Base-by-base conservation (phyloP, 441 rosid genomes). In the Gossypium armourianum region DNA sequence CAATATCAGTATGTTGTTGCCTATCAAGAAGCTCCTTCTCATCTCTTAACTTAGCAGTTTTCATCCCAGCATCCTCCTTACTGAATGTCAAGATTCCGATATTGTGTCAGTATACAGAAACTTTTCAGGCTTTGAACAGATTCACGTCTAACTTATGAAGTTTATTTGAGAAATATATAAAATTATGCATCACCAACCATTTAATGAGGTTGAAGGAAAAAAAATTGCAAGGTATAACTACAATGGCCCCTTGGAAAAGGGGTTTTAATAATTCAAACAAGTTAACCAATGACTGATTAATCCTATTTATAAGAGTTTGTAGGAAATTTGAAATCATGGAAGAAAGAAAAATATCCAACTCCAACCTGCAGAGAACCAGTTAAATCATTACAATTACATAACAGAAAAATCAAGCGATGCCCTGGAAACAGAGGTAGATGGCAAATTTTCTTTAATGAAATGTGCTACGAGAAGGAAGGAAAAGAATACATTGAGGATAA, bases 11-110 rank as follows among this genome's bases (percentile, higher is more conserved):
- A 83, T 88, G 93, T 17, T 89, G 97, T 70, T 95, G 97, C 89
- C 96, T 88, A 61, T 92, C 97, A 64, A 92, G 81, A 75, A 92
- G 95, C 88, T 95, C 99, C 73, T 95, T 89, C 82, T 95, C 96
- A 82, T 92, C 98, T 82, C 92, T 88, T 63, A 92, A 83, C 86
- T 86, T 88, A 4, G 87, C 81, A 78, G 98, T 95, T 88, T 82
- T 86, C 86, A 85, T 88, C 72, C 93, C 98, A 81, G 98, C 99
- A 69, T 90, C 95, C 81, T 91, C 98, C 82, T 95, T 95, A 70
- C 97, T 94, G 86, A 80, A 76, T 54, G 79, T 62, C 59, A 76
- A 52, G 63, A 63, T 69, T 12, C 70, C 69, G 52, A 65, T 29
- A 64, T 47, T 62, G 69, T 62, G 71, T 66, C 58, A 49, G 13